Evolutionary conservation across 768 basidiomycete genomes (phyloP), one percentile per base, ranked within the genome.

Genomic region (Gloeophyllum trabeum): DNA sequence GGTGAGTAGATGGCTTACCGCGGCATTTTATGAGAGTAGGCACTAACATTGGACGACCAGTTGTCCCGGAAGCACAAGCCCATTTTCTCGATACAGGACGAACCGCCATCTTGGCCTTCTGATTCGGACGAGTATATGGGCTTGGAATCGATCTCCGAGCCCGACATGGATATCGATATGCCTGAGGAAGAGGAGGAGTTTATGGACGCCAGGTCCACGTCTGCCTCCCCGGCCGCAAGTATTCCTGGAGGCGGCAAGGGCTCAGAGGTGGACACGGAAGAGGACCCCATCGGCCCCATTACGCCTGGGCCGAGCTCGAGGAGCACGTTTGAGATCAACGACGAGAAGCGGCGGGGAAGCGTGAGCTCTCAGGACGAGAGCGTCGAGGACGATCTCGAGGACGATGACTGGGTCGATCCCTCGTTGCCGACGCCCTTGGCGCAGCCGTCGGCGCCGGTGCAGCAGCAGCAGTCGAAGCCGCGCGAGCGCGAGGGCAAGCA

Each of bases 61-160:
- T 60, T 76, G 19, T 64, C 64, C 30, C 55, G 55, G 21, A 54
- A 54, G 5, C 62, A 67, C 35, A 76, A 79, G 54, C 67, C 76
- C 26, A 88, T 93, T 42, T 91, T 97, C 49, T 79, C 85, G 0
- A 72, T 97, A 3, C 86, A 88, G 47, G 83, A 92, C 30, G 88
- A 91, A 48, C 88, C 84, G 1, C 90, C 91, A 1, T 71, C 70
- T 4, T 96, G 91, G 90, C 71, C 78, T 5, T 72, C 67, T 1
- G 82, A 83, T 54, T 76, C 71, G 6, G 88, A 87, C 44, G 83
- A 82, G 48, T 71, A 73, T 30, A 77, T 85, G 64, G 87, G 81
- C 1, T 60, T 92, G 18, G 83, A 89, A 53, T 86, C 82, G 4
- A 77, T 94, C 19, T 91, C 87, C 6, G 90, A 81, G 48, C 75